Base-by-base conservation (phyloP, 768 basidiomycete species). In the Serendipita sp. region DNA sequence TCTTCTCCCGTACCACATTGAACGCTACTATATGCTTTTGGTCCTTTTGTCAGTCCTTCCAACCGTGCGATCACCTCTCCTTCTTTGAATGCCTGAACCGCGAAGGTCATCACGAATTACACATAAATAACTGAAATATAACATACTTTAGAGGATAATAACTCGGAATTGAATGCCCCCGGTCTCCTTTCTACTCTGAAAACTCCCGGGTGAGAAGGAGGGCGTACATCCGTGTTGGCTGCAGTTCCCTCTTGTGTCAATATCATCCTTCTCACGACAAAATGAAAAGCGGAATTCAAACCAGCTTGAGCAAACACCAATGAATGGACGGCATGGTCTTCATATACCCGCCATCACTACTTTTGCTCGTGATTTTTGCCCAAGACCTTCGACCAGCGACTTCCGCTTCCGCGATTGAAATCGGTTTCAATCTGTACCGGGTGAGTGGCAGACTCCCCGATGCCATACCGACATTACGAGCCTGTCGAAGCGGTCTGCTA, bases 21-120 rank as follows among this genome's bases (percentile, higher is more conserved):
- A 2, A 84, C 75, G 32, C 79, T 78, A 1, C 76, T 78, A 67
- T 83, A 83, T 0, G 78, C 75, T 68, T 79, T 80, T 0, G 69
- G 69, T 2, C 72, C 72, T 18, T 65, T 69, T 0, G 73, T 76
- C 16, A 73, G 46, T 15, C 74, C 76, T 8, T 69, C 69, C 34
- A 82, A 67, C 2, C 65, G 37, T 0, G 71, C 69, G 37, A 82
- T 68, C 8, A 71, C 67, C 47, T 80, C 75, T 3, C 78, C 79
- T 7, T 72, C 69, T 51, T 69, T 65, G 68, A 79, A 79, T 0
- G 67, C 65, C 79, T 79, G 67, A 15, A n/a, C 54, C 38, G 69
- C 41, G 7, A 8, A 51, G 48, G 7, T 66, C 45, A 15, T 30
- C 46, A 7, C 41, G 41, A 7, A 24, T 41, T 13, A 5, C 41